Evolutionary conservation across 192 early-diverging fungal genomes (phyloP).

Genomic region (Gonapodya prolifera): DNA sequence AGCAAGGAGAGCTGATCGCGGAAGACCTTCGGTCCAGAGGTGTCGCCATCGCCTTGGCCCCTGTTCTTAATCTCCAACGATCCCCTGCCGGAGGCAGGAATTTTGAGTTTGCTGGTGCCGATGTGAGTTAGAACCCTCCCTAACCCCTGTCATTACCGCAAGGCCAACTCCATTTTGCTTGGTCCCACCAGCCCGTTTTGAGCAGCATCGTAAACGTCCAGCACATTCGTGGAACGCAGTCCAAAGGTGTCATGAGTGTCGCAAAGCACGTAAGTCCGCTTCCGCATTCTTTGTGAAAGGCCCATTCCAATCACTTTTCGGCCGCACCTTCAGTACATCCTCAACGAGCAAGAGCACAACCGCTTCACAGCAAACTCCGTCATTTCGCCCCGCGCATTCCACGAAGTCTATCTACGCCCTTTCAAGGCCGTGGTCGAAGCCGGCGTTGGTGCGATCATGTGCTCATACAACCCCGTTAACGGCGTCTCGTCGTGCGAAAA

Average conservation of each 20-base stretch:
- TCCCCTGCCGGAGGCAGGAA: slow-evolving; percentile 21
- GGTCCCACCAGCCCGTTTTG: slow-evolving; percentile 10
- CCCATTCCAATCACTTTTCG: no score
- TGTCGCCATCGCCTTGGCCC: slow-evolving; percentile 40
- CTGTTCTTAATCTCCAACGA: slow-evolving; percentile 25
- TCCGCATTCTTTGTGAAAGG: neutral
- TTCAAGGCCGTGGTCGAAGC: slow-evolving; percentile 39
- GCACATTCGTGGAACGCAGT: slow-evolving; percentile 25
- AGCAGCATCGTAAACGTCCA: slow-evolving; percentile 9
- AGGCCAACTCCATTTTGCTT: slow-evolving; percentile 37
- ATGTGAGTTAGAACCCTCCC: no score
- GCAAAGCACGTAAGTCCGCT: slow-evolving; percentile 21
- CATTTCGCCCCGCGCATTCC: slow-evolving; percentile 39
- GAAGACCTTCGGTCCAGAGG: slow-evolving; percentile 42
- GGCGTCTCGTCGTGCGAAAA: slow-evolving; percentile 38
- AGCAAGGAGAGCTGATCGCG: slow-evolving; percentile 31
- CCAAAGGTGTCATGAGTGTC: slow-evolving; percentile 37
- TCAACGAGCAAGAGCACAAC: slow-evolving; percentile 33
- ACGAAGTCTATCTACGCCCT: slow-evolving; percentile 45
- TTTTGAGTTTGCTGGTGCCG: no score
- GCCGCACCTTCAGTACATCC: slow-evolving; percentile 21
- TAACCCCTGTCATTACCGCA: no score
- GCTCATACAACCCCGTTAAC: slow-evolving; percentile 51
- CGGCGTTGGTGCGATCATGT: slow-evolving; percentile 46
- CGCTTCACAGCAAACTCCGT: slow-evolving; percentile 19